Evolutionary conservation across 2,329 filamentous ascomycete species (phyloP).

Genomic region (Aspergillus sp.): DNA sequence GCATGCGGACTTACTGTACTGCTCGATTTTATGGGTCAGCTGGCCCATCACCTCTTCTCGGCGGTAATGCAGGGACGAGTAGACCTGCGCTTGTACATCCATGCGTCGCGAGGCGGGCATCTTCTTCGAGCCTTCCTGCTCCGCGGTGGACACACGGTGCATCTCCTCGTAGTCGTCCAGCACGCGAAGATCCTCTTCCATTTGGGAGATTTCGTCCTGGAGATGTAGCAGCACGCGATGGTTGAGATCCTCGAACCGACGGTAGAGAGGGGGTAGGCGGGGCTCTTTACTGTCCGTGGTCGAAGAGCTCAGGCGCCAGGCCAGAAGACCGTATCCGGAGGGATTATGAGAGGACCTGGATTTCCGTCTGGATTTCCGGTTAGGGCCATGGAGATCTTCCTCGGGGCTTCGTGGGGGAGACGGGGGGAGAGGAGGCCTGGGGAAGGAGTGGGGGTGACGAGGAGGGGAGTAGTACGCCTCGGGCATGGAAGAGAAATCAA

Average conservation of each 20-base stretch:
- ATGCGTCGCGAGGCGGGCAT: slow-evolving; percentile 41
- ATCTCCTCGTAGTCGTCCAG: slow-evolving; percentile 61
- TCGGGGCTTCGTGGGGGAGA: slow-evolving; percentile 35
- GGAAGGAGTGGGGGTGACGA: slow-evolving; percentile 17
- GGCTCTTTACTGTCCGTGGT: slow-evolving; percentile 27
- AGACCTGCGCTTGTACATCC: slow-evolving; percentile 48
- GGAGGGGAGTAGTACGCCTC: slow-evolving; percentile 33
- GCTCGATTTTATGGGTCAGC: slow-evolving; percentile 58
- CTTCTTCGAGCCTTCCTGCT: slow-evolving; percentile 31
- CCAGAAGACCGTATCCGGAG: slow-evolving; percentile 38
- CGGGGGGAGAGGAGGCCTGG: slow-evolving; percentile 27
- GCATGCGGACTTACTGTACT: slow-evolving; percentile 54
- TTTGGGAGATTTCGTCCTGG: slow-evolving; percentile 78
- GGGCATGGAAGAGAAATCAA: slow-evolving; percentile 30
- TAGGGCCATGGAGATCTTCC: slow-evolving; percentile 23
- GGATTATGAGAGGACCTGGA: slow-evolving; percentile 20
- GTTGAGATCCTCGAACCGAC: slow-evolving; percentile 77
- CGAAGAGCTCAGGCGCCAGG: slow-evolving; percentile 28
- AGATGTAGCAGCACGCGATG: slow-evolving; percentile 79
- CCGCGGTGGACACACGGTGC: slow-evolving; percentile 31
- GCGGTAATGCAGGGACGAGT: slow-evolving; percentile 54
- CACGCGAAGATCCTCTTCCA: slow-evolving; percentile 73
- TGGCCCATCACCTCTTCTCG: slow-evolving; percentile 55
- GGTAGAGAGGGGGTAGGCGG: slow-evolving; percentile 64
- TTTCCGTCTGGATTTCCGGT: slow-evolving; percentile 21